Evolutionary conservation across 1,284 basidiomycete genomes (phyloP), one percentile per base, ranked within the genome.

Genomic region (Pseudozyma thailandica): DNA sequence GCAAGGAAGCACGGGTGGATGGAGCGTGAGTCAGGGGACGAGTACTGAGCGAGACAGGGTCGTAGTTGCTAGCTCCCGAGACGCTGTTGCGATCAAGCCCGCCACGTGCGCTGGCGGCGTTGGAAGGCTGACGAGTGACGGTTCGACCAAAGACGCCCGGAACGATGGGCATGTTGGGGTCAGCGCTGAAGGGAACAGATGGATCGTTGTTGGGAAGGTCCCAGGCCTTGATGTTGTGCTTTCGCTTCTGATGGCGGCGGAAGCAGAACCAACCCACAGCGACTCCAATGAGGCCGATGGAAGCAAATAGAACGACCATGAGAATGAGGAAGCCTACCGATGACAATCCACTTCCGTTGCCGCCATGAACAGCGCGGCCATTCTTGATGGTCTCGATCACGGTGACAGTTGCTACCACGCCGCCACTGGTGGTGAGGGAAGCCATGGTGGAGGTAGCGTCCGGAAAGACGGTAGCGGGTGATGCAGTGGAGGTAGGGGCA

Each of bases 371-470:
- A 13, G 31, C 37, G 41, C 62, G 55, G 18, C 69, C 69, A 31
- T 66, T 57, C 25, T 51, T 57, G 39, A 72, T 61, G 16, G 71
- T 74, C 52, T 74, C 58, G 18, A 74, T 46, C 7, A 72, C 59
- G 9, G 65, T 66, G 20, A 69, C 58, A 6, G 72, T 71, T 41
- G 54, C 58, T 1, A 74, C 61, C 13, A 62, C 44, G 30, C 57
- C 63, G 31, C 66, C 51, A 23, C 28, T 51, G 4, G 74, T 78
- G 12, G 72, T 72, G 16, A 70, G 30, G 0, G 70, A 71, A 9
- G 72, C 53, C 16, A 76, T 38, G 9, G 60, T 58, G 15, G 62
- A 59, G 23, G 65, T 70, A 20, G 58, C 68, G 45, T 77, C 74
- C 7, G 76, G 72, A 15, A 56, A 71, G 25, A 72, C 44, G 25